A percentile compares a stretch with the other conserved stretches of the same genome.
Conservation (phyloP, 2,329 filamentous ascomycete species). For the Aspergillus candidus region DNA sequence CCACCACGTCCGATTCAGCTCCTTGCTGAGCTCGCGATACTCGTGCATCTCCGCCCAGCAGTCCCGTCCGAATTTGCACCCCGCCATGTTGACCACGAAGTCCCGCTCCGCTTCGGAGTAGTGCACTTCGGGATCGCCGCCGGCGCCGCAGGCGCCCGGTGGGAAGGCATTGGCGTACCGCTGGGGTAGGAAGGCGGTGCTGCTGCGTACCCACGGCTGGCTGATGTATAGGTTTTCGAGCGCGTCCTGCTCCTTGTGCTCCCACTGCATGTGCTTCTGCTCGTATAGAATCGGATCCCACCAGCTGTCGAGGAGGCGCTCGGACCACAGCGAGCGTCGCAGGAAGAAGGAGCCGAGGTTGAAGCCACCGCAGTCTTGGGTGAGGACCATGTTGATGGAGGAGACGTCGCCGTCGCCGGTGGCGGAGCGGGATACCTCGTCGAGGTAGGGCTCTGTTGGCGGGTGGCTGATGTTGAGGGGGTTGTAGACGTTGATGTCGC, state of each 20-base stretch:
- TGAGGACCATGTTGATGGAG: conserved; percentile 80
- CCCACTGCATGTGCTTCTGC: conserved; percentile 98
- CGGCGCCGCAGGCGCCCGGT: conserved; percentile 68
- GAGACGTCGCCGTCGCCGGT: conserved; percentile 69
- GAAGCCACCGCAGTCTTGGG: conserved; percentile 93
- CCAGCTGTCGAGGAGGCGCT: conserved; percentile 89
- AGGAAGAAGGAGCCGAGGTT: conserved; percentile 96
- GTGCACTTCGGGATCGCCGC: conserved; percentile 64
- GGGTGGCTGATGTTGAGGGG: conserved; percentile 91
- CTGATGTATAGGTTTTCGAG: conserved; percentile 85
- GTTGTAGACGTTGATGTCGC: conserved; percentile 95
- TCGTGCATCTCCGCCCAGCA: conserved; percentile 98
- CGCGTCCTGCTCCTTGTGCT: conserved; percentile 96
- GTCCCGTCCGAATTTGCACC: conserved; percentile 92
- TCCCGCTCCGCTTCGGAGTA: conserved; percentile 81
- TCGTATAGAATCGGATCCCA: conserved; percentile 98
- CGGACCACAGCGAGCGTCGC: conserved; percentile 77
- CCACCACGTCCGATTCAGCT: conserved; percentile 77
- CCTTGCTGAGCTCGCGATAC: conserved; percentile 85
- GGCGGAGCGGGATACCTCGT: conserved; percentile 63
- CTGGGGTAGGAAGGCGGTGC: conserved; percentile 83
- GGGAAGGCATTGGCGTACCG: conserved; percentile 94
- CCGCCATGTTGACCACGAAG: conserved; percentile 97
- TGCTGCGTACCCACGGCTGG: conserved; percentile 87
- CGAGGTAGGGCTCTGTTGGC: conserved; percentile 66